phyloP scores from a whole-genome alignment of 176 grass and related monocot genomes.

The Oryza punctata region DNA sequence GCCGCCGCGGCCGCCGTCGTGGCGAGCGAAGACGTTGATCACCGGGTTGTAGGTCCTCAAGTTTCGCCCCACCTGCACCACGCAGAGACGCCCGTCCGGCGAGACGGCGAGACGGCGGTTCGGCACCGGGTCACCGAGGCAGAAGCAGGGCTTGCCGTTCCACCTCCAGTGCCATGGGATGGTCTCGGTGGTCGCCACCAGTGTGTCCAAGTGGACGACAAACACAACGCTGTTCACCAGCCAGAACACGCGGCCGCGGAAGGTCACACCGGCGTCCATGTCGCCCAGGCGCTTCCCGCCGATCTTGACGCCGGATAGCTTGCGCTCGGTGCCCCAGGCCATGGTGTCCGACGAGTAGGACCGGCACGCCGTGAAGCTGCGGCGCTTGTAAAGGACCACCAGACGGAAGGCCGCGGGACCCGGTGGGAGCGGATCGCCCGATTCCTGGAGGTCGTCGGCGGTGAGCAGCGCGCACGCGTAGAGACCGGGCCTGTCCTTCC shows the following conservation, averaged over 20 bases:
- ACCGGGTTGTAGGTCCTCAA: too few species aligned
- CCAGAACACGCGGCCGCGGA: neutral
- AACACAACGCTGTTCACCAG: neutral
- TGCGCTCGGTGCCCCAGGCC: neutral
- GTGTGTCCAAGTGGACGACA: neutral
- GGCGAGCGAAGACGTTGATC: neutral
- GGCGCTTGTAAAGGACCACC: slow-evolving; percentile 19
- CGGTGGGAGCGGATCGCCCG: neutral
- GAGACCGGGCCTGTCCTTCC: neutral
- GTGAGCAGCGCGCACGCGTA: slow-evolving; percentile 9
- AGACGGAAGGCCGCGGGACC: neutral
- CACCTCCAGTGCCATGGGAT: neutral
- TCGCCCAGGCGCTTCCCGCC: neutral
- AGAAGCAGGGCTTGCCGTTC: too few species aligned
- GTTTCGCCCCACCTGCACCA: neutral
- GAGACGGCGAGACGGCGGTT: neutral
- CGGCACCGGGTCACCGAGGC: neutral
- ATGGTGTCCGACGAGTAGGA: slow-evolving; percentile 13
- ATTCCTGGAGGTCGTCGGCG: neutral
- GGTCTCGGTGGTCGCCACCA: neutral
- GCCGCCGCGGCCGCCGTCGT: accelerated
- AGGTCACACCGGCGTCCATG: neutral
- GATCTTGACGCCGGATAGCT: neutral
- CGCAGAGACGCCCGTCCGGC: neutral
- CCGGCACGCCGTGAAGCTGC: slow-evolving; percentile 5